A percentile compares a stretch with the other conserved stretches of the same genome.
Evolutionary conservation across 257 asterid species (phyloP).

Genomic region (Salvia miltiorrhiza): DNA sequence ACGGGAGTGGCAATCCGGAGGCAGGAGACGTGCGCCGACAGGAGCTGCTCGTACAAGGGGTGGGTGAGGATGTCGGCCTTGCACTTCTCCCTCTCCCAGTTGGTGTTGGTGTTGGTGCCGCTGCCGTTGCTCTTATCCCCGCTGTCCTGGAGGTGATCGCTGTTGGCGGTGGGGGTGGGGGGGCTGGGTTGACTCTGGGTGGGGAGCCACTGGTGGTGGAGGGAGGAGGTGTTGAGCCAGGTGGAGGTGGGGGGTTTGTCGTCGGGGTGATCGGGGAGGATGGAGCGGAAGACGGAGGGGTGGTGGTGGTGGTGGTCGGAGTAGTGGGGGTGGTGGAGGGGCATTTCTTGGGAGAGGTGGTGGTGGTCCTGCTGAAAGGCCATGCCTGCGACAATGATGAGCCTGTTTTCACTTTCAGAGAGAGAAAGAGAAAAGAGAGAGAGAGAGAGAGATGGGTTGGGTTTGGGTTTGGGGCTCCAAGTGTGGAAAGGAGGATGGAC

Average conservation of each 20-base stretch:
- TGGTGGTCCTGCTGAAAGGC: constrained; percentile 49
- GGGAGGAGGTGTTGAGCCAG: constrained; percentile 38
- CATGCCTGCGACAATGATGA: constrained; percentile 26
- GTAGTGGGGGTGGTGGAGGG: constrained; percentile 49
- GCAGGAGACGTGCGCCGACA: constrained; percentile 91
- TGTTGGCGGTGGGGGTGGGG: constrained; percentile 27
- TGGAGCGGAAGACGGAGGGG: constrained; percentile 32
- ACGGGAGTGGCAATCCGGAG: constrained; percentile 96
- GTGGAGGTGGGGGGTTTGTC: constrained; percentile 33
- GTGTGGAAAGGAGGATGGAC: constrained; percentile 21
- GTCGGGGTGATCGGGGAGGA: constrained; percentile 45
- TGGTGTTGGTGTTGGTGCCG: constrained; percentile 30
- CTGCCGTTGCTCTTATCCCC: constrained; percentile 31
- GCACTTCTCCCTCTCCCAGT: constrained; percentile 85
- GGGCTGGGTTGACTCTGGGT: constrained; percentile 42
- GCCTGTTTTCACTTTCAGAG: not conserved
- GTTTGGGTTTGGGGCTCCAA: constrained; percentile 16
- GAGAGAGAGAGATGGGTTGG: constrained; percentile 6
- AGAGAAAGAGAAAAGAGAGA: constrained; percentile 5
- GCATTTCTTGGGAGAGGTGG: constrained; percentile 44
- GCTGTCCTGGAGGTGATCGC: constrained; percentile 36
- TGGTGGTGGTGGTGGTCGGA: constrained; percentile 33
- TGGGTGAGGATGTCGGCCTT: constrained; percentile 81
- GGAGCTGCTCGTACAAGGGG: constrained; percentile 78
- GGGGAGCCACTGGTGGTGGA: constrained; percentile 51